A percentile compares a stretch with the other conserved stretches of the same genome.
Evolutionary conservation across 78 protist species (phyloP).

Genomic region (Anaeramoeba flamelloides): DNA sequence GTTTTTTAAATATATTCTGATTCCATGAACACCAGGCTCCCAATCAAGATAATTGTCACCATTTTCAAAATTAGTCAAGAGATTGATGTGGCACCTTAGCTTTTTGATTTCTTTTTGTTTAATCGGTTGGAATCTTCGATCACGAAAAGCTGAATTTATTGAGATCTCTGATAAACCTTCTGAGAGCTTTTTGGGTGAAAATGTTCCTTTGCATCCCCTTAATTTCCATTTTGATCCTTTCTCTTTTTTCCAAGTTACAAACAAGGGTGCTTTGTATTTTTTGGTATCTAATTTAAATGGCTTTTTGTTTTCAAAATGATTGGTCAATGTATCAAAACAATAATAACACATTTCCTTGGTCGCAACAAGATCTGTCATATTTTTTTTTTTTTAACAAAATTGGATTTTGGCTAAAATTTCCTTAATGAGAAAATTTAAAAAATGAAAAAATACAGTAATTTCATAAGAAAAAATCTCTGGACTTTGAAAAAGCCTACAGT

Average conservation of each 20-base stretch:
- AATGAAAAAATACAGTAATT: no score
- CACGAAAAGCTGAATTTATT: background rate
- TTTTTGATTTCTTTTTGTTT: background rate
- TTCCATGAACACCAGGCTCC: conserved; percentile 14
- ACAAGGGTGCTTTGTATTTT: background rate
- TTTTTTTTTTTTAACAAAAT: no score
- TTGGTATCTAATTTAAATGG: background rate
- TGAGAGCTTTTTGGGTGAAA: background rate
- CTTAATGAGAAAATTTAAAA: no score
- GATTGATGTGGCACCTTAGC: background rate
- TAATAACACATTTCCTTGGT: background rate
- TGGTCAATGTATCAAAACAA: background rate
- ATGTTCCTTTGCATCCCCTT: conserved; percentile 17
- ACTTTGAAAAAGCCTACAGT: no score
- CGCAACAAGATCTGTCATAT: background rate
- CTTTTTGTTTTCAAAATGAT: background rate
- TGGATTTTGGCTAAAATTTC: no score
- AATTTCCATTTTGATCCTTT: background rate
- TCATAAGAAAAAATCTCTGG: no score
- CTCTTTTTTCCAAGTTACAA: background rate
- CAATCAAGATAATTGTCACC: background rate
- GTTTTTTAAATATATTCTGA: background rate
- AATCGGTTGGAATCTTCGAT: background rate
- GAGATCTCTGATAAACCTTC: background rate
- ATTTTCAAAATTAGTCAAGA: background rate